Evolutionary conservation across 305 asterid genomes (phyloP).

Genomic region (Striga hermonthica): DNA sequence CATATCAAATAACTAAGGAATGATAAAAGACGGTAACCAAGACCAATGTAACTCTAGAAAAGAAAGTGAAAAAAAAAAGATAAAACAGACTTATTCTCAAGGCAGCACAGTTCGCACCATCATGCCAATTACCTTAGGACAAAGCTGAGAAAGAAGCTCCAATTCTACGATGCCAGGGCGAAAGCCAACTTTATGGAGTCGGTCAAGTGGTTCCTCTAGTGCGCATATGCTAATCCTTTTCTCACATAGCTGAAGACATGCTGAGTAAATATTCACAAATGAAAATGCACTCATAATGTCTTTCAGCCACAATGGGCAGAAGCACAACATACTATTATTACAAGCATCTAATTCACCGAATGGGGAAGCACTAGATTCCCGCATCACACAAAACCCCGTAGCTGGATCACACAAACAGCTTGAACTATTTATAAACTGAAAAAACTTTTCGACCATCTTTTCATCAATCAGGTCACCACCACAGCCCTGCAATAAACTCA

Average conservation of each 20-base stretch:
- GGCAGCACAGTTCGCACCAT: conserved; percentile 28
- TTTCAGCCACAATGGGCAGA: conserved; percentile 81
- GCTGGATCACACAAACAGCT: conserved; percentile 57
- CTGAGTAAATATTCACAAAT: conserved; percentile 60
- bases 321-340: conserved; percentile 40
- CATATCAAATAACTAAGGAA: background rate
- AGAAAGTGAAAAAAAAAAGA: background rate
- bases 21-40: background rate
- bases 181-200: conserved; percentile 51
- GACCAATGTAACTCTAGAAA: background rate
- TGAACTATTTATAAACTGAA: conserved; percentile 48
- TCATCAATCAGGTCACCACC: conserved; percentile 42
- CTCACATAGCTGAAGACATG: conserved; percentile 54
- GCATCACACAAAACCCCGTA: conserved; percentile 52
- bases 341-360: conserved; percentile 35
- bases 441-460: conserved; percentile 39
- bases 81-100: conserved; percentile 5
- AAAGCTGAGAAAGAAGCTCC: conserved; percentile 66
- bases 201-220: conserved; percentile 46
- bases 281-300: conserved; percentile 52
- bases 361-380: conserved; percentile 33
- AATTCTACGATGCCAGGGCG: conserved; percentile 44
- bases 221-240: conserved; percentile 41
- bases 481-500: conserved; percentile 45
- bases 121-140: conserved; percentile 61